These are phyloP conservation scores for Exophiala sideris DNA, from an alignment of 2,329 filamentous ascomycete genomes.

Conservation along the genomic window DNA sequence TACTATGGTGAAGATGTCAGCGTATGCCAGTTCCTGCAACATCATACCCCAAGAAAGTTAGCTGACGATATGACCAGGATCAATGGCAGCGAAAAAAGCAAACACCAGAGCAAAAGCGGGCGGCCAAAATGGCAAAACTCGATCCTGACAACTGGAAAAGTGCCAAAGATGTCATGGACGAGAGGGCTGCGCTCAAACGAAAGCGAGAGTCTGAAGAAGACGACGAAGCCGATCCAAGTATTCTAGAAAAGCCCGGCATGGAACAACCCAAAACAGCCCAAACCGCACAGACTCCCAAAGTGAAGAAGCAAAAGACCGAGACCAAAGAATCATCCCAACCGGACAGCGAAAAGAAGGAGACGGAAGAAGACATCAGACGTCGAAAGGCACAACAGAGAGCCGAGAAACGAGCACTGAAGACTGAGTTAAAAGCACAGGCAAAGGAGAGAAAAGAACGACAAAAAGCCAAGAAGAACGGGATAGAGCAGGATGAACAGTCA, in stretches of 20 bases:
- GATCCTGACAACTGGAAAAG: conserved; percentile 88
- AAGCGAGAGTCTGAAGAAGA: conserved; percentile 74
- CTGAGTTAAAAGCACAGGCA: conserved; percentile 35
- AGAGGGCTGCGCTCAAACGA: conserved; percentile 62
- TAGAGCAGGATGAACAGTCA: conserved; percentile 32
- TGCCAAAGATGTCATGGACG: conserved; percentile 90
- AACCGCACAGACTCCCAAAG: conserved; percentile 12
- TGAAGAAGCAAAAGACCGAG: conserved; percentile 26
- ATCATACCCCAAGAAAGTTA: background rate
- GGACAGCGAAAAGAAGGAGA: conserved; percentile 29
- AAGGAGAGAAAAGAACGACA: conserved; percentile 40
- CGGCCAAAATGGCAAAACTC: conserved; percentile 81
- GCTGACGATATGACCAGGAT: conserved; percentile 54
- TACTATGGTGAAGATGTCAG: conserved; percentile 85
- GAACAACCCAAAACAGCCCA: conserved; percentile 14
- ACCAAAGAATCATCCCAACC: conserved; percentile 25
- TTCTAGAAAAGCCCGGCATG: background rate
- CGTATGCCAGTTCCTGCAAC: conserved; percentile 53
- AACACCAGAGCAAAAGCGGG: conserved; percentile 80
- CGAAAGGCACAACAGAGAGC: conserved; percentile 48
- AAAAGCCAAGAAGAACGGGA: conserved; percentile 33
- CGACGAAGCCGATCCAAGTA: conserved; percentile 37
- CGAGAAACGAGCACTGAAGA: conserved; percentile 38
- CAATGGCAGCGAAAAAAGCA: conserved; percentile 97
- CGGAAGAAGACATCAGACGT: conserved; percentile 39